phyloP scores from a whole-genome alignment of 2,329 filamentous ascomycete genomes.

The Parastagonospora nodorum region DNA sequence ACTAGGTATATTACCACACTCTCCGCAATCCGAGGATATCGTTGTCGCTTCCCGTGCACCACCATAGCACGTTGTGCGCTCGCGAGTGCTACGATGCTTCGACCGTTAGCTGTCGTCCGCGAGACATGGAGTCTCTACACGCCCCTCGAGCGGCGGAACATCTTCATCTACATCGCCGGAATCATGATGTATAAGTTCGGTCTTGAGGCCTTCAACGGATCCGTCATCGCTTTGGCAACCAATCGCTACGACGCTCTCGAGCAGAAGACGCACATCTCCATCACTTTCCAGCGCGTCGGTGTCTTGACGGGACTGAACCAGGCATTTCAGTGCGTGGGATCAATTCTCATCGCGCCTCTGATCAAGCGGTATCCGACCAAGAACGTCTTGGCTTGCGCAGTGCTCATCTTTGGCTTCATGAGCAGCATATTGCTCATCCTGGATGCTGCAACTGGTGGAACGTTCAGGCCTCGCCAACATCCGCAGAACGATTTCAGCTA shows the following conservation, averaged over 20 bases:
- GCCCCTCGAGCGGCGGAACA: constrained; percentile 48
- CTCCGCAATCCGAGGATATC: constrained; percentile 21
- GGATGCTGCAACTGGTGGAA: constrained; percentile 56
- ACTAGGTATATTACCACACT: constrained; percentile 29
- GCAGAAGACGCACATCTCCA: constrained; percentile 34
- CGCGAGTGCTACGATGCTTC: constrained; percentile 19
- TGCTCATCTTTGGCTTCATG: constrained; percentile 54
- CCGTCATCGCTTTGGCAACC: constrained; percentile 55
- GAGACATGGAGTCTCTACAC: constrained; percentile 45
- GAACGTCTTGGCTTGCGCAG: constrained; percentile 51
- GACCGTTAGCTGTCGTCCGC: constrained; percentile 27
- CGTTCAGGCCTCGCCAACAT: constrained; percentile 45
- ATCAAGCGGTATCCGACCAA: constrained; percentile 56
- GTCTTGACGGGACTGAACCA: constrained; percentile 57
- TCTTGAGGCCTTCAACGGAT: constrained; percentile 58
- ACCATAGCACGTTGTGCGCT: constrained; percentile 15
- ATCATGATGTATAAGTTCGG: constrained; percentile 61
- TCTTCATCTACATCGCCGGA: constrained; percentile 51
- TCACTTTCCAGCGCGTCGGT: constrained; percentile 55
- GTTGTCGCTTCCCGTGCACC: constrained; percentile 20
- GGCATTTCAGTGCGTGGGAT: constrained; percentile 57
- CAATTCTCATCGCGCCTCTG: constrained; percentile 57
- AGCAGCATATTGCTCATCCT: constrained; percentile 56
- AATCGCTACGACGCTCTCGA: constrained; percentile 57
- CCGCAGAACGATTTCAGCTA: constrained; percentile 49